Percentiles rank a stretch among this genome's conserved stretches.
phyloP scores from a whole-genome alignment of 1,139 yeast genomes.

The Pichia sp. region DNA sequence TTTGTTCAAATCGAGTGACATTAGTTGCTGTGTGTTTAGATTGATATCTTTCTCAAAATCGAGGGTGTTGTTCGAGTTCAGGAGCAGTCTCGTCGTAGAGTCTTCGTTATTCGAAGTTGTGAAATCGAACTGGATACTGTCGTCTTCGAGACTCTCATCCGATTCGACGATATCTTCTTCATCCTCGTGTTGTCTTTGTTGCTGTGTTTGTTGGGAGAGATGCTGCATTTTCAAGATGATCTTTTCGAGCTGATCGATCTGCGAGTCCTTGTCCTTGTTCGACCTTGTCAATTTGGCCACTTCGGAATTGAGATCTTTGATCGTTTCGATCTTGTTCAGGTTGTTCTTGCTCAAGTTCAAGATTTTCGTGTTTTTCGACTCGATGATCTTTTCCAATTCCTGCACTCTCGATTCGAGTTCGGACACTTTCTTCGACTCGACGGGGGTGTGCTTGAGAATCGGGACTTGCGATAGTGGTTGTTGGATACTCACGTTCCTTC shows the following conservation, averaged over 20 bases:
- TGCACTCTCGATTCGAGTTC: neutral
- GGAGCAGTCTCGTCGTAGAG: neutral
- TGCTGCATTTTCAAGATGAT: constrained; percentile 5
- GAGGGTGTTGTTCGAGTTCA: neutral
- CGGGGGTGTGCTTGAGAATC: neutral
- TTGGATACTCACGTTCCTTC: neutral
- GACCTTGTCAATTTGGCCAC: constrained; percentile 1
- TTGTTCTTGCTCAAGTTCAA: constrained; percentile 8
- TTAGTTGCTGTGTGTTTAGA: constrained; percentile 15
- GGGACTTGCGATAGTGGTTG: neutral
- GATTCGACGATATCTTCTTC: neutral
- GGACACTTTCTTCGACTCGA: neutral
- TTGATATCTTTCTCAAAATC: constrained; percentile 1
- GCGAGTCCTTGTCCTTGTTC: constrained; percentile 2
- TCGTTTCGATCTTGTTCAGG: constrained; percentile 4
- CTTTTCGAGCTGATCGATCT: constrained; percentile 10
- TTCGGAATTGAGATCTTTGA: constrained; percentile 4
- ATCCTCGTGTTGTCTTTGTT: neutral
- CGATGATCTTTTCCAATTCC: constrained; percentile 6
- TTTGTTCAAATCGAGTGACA: constrained; percentile 9
- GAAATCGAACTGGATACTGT: too few species aligned
- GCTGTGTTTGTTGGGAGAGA: neutral
- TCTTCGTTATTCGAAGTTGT: neutral
- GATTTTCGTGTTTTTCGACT: constrained; percentile 12
- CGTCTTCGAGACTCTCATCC: neutral